Percentiles rank a stretch among this genome's conserved stretches.
Conservation (phyloP, 2,329 filamentous ascomycete species). For the Xylogone sp. region DNA sequence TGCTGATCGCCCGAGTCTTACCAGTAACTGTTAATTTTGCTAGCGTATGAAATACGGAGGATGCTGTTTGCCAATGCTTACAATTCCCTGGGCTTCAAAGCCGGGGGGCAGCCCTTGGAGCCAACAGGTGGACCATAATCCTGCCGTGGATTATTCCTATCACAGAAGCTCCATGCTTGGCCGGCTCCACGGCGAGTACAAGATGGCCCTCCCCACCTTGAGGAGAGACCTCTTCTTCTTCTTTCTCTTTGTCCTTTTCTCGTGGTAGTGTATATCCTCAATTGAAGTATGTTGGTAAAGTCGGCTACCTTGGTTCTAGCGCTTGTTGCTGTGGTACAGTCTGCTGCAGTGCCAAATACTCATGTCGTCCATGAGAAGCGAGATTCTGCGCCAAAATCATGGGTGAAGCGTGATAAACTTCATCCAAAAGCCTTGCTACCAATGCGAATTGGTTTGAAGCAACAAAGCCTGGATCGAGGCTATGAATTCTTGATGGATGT, state of each 20-base stretch:
- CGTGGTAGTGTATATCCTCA: too few relatives aligned
- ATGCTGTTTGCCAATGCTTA: too few relatives aligned
- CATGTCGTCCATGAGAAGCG: conserved; percentile 21
- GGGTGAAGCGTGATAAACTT: conserved; percentile 18
- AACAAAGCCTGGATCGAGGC: conserved; percentile 18
- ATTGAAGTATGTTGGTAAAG: background rate
- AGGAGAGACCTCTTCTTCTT: background rate
- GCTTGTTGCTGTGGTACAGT: conserved; percentile 2
- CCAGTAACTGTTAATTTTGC: too few relatives aligned
- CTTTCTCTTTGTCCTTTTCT: background rate
- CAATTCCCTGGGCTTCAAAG: too few relatives aligned
- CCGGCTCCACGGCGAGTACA: too few relatives aligned
- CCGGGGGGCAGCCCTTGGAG: too few relatives aligned
- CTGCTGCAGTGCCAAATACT: conserved; percentile 7
- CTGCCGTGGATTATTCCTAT: too few relatives aligned
- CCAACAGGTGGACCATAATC: too few relatives aligned
- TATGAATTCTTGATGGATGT: conserved; percentile 21
- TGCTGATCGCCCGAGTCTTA: too few relatives aligned
- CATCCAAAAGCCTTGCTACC: conserved; percentile 16
- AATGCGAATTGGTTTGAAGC: conserved; percentile 21
- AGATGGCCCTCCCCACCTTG: too few relatives aligned
- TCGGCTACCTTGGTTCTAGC: conserved; percentile 1
- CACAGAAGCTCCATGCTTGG: too few relatives aligned
- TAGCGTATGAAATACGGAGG: too few relatives aligned
- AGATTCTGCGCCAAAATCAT: conserved; percentile 13